Base-by-base conservation (phyloP, 768 basidiomycete species). In the Rhizopogon roseolus region DNA sequence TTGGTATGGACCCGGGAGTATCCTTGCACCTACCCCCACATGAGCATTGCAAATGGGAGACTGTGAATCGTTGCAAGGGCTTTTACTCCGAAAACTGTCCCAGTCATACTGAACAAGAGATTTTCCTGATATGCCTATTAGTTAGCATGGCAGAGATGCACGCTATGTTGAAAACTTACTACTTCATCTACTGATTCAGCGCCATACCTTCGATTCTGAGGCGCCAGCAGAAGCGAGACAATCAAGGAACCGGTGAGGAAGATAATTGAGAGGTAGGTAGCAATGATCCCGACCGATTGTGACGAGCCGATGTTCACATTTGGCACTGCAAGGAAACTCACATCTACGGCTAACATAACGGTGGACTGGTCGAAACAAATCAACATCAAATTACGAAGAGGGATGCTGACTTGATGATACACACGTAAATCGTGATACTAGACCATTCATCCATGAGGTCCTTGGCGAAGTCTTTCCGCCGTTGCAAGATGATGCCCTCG, bases 301-400 rank as follows among this genome's bases (percentile, higher is more conserved):
- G 40, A 46, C 17, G 41, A 11, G 41, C 48, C 6, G 48, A 62
- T 32, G 34, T 53, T 72, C 41, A 76, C 69, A 34, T 68, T 68
- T n/a, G 75, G 76, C n/a, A 83, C 80, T 8, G 79, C 76, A 6
- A 84, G 63, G 58, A 82, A 80, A 0, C 75, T 76, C 1, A 83
- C 75, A 45, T 81, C 80, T 3, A 77, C 77, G n/a, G 75, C 76
- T 9, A 82, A 63, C 40, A 82, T 63, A 7, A 82, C 77, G 2
- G 77, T 78, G 1, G 72, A 73, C 80, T 81, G 14, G 39, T n/a
- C 14, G 19, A 38, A 19, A 36, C 10, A 13, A 36, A 36, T 13
- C 13, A 36, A 11, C 10, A 16, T 17, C 16, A 40, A 25, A 11
- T 7, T 41, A 44, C 14, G 6, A 14, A 50, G 10, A 1, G 0